Evolutionary conservation across 257 asterid genomes (phyloP).

Genomic region (Primulina tabacum): DNA sequence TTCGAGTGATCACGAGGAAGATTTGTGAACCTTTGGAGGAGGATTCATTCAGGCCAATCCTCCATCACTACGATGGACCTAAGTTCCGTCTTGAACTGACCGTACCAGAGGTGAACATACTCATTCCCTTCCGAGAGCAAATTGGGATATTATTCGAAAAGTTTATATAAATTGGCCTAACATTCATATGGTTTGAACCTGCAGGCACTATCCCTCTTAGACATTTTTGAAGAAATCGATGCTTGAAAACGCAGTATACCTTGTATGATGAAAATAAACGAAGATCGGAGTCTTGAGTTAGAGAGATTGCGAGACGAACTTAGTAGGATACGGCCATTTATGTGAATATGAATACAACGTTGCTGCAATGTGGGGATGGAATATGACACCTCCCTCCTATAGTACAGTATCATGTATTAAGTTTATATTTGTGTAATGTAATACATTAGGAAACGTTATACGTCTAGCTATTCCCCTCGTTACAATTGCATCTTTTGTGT

Average conservation of each 20-base stretch:
- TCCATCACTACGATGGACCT: slow-evolving; percentile 97
- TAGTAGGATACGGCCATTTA: neutral
- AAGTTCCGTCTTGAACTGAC: slow-evolving; percentile 91
- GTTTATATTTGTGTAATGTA: no score
- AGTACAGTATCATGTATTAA: no score
- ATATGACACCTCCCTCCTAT: neutral
- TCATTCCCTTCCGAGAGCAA: no score
- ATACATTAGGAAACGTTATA: no score
- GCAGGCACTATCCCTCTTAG: slow-evolving; percentile 89
- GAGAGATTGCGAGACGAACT: no score
- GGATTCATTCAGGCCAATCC: slow-evolving; percentile 93
- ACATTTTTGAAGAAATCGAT: slow-evolving; percentile 63
- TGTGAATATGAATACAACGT: neutral
- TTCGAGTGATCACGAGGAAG: slow-evolving; percentile 74
- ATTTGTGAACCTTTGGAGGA: slow-evolving; percentile 90
- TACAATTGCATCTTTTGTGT: no score
- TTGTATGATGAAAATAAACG: neutral
- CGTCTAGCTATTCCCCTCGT: no score
- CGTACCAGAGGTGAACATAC: slow-evolving; percentile 74
- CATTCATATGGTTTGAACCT: slow-evolving; percentile 9
- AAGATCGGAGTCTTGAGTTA: neutral
- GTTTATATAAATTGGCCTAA: neutral
- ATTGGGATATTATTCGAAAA: no score
- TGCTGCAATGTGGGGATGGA: neutral
- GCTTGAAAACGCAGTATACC: slow-evolving; percentile 17